These are phyloP conservation scores for Lasiosphaeriaceae sp. DNA, from an alignment of 495 filamentous ascomycete genomes.

Conservation along the genomic window DNA sequence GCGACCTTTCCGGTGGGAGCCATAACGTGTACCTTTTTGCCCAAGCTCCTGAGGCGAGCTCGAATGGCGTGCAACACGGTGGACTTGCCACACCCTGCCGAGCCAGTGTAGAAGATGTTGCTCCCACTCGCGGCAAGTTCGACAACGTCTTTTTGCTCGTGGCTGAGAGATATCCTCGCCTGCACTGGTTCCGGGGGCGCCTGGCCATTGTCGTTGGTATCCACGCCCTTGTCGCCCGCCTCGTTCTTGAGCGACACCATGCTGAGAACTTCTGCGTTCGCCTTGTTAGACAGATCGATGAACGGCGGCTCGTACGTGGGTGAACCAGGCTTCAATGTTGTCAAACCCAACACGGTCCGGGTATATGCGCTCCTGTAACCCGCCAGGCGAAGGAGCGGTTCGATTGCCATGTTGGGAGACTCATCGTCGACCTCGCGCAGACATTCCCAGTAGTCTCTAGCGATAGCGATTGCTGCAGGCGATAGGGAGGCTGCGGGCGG, in stretches of 20 bases:
- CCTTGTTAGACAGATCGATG: neutral
- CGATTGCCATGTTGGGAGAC: no score
- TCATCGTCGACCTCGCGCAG: no score
- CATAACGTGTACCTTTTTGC: conserved; percentile 43
- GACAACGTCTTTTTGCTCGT: conserved; percentile 47
- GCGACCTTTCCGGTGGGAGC: conserved; percentile 57
- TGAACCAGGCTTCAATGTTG: conserved; percentile 4
- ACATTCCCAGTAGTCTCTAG: no score
- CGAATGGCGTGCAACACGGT: conserved; percentile 51
- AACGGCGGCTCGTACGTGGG: conserved; percentile 17
- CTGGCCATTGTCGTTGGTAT: no score
- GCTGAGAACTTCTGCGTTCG: no score
- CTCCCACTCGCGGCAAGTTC: conserved; percentile 41
- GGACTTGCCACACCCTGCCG: conserved; percentile 59
- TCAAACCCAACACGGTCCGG: conserved; percentile 2
- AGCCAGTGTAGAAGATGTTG: conserved; percentile 63
- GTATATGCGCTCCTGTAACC: conserved; percentile 3
- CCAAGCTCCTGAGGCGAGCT: conserved; percentile 28
- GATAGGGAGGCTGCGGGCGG: neutral
- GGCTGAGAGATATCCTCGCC: conserved; percentile 27
- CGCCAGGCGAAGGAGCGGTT: neutral
- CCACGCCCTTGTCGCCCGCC: neutral
- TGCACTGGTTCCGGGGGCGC: neutral
- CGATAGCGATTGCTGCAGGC: no score
- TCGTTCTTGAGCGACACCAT: no score